Evolutionary conservation across 176 grass and related monocot species (phyloP).

Genomic region (Panicum miliaceum): DNA sequence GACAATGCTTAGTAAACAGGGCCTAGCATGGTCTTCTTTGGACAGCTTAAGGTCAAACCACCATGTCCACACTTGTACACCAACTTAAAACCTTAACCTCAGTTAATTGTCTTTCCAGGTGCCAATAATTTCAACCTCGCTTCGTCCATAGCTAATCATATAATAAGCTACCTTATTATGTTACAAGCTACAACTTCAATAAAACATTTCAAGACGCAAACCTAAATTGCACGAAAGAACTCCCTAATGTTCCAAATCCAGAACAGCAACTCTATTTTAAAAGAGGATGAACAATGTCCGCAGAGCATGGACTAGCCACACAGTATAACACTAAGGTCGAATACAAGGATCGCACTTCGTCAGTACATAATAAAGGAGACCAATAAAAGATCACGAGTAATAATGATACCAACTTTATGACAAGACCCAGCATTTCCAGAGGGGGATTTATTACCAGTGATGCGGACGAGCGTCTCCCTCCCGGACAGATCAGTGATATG

Average conservation of each 20-base stretch:
- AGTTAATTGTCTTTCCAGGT: background rate
- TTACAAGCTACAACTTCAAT: background rate
- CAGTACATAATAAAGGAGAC: background rate
- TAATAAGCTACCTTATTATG: background rate
- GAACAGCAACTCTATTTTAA: background rate
- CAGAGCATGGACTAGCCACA: background rate
- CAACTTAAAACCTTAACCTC: background rate
- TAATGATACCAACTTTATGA: background rate
- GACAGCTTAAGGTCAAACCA: background rate
- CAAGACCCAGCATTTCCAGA: background rate
- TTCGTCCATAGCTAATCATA: background rate
- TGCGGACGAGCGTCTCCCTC: conserved; percentile 88
- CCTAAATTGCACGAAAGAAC: background rate
- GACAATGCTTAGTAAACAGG: background rate
- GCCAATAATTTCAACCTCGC: background rate
- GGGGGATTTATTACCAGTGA: conserved; percentile 58
- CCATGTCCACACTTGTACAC: background rate
- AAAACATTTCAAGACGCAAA: background rate
- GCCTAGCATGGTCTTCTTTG: background rate
- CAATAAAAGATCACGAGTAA: background rate
- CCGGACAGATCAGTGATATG: conserved; percentile 93
- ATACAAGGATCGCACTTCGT: background rate
- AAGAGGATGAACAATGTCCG: background rate
- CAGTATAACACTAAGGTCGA: background rate
- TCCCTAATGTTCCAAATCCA: background rate